Base-by-base conservation (phyloP, 1,284 basidiomycete genomes). In the Microbotryum violaceum region DNA sequence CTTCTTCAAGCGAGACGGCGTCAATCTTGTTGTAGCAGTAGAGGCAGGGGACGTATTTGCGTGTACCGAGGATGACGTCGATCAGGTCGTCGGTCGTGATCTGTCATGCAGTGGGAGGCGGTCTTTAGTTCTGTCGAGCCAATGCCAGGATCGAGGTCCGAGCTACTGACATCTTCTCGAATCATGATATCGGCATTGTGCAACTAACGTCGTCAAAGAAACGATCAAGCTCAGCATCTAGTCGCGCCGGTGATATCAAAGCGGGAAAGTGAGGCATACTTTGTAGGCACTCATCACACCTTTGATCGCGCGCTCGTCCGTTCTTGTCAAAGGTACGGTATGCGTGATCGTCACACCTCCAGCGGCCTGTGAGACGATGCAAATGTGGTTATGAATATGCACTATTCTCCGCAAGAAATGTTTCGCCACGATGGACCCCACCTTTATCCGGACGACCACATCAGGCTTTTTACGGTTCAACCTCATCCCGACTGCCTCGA, bases 171-270 rank as follows among this genome's bases (percentile, higher is more conserved):
- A 76, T 97, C 92, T 79, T 97, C 91, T 71, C 92, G 82, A 69
- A 97, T 90, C 90, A 96, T 93, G 27, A 96, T 85, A 76, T 96
- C 93, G 73, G 90, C 92, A 72, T 94, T 96, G 76, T 96, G 91
- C 55, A 94, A 77, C 75, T 88, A 56, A 18, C 12, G 16, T 5
- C 16, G 37, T 23, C 10, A 6, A 29, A 20, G 25, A 2, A 25
- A 2, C 6, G 20, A 7, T 31, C 9, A 20, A 45, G 10, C 86
- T 53, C 51, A 53, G 42, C 3, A 18, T 45, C 2, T 8, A 33
- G 16, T n/a, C 25, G 53, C 33, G n/a, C 27, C 6, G 12, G 4
- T 53, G 18, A 10, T 21, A 31, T 6, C 3, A n/a, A n/a, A 12
- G 29, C 7, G 25, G n/a, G n/a, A 10, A 18, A 42, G 44, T 12